Evolutionary conservation across 176 grass and related monocot genomes (phyloP).

Genomic region (Carex parvula): DNA sequence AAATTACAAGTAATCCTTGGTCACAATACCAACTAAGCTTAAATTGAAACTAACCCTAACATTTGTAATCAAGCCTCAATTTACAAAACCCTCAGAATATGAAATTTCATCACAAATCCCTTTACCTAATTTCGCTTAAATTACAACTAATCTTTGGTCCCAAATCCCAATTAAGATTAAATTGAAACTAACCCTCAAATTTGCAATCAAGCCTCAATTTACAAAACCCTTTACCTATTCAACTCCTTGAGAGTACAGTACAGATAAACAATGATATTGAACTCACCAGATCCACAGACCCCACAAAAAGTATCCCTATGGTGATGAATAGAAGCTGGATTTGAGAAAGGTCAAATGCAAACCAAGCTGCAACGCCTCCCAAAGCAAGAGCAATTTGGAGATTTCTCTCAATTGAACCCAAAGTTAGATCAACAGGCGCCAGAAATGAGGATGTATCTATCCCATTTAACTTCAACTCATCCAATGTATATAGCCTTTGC

Average conservation of each 20-base stretch:
- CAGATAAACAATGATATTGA: neutral
- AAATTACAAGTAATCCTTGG: neutral
- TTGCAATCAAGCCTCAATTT: neutral
- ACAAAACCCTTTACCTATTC: neutral
- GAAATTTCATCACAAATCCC: neutral
- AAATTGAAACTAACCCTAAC: neutral
- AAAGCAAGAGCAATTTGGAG: constrained; percentile 60
- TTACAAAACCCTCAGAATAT: neutral
- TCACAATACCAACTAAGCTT: too few relatives aligned
- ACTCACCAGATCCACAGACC: constrained; percentile 90
- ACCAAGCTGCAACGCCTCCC: constrained; percentile 45
- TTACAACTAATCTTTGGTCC: neutral
- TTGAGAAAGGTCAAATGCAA: constrained; percentile 56
- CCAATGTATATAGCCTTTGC: constrained; percentile 68
- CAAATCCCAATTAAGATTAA: neutral
- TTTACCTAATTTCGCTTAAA: neutral
- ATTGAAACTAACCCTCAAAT: neutral
- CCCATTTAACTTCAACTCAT: constrained; percentile 84
- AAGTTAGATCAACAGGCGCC: constrained; percentile 53
- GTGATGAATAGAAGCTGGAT: constrained; percentile 52
- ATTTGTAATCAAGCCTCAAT: neutral
- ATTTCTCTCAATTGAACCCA: constrained; percentile 79
- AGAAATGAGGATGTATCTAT: constrained; percentile 74
- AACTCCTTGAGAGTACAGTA: neutral
- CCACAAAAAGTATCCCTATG: constrained; percentile 60